A percentile compares a stretch with the other conserved stretches of the same genome.
These are phyloP conservation scores for Lipomyces yamadae DNA, from an alignment of 805 yeast genomes.

Conservation along the genomic window DNA sequence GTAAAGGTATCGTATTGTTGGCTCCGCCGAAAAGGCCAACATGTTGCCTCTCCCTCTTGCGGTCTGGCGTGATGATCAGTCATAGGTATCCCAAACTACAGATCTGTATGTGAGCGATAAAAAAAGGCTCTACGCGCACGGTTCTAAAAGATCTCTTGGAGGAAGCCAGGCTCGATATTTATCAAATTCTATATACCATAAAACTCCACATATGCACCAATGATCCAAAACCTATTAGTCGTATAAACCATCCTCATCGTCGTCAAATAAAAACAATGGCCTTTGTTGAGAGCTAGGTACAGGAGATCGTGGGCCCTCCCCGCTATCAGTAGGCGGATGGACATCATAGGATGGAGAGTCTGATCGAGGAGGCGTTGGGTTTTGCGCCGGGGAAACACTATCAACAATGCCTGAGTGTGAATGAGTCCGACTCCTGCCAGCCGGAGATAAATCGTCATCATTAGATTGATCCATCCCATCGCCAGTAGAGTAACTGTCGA, in stretches of 20 bases:
- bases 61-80: too few relatives aligned
- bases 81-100: too few relatives aligned
- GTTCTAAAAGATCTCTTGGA: not conserved
- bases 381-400: not conserved
- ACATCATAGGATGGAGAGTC: not conserved
- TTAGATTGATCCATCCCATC: not conserved
- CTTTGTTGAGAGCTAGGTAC: not conserved
- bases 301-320: not conserved
- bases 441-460: not conserved
- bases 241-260: slow-evolving; percentile 21
- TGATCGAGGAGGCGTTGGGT: not conserved
- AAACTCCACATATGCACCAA: not conserved
- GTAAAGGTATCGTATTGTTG: too few relatives aligned
- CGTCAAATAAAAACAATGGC: not conserved
- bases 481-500: not conserved
- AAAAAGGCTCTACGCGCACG: too few relatives aligned
- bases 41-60: too few relatives aligned
- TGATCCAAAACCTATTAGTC: not conserved
- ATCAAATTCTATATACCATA: not conserved
- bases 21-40: too few relatives aligned
- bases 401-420: not conserved
- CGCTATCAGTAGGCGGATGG: not conserved
- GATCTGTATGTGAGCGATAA: too few relatives aligned
- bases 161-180: not conserved
- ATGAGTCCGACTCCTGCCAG: not conserved